Evolutionary conservation across 1,139 yeast species (phyloP), one percentile per base, ranked within the genome.

Genomic region (Saccharomyces pastorianus): DNA sequence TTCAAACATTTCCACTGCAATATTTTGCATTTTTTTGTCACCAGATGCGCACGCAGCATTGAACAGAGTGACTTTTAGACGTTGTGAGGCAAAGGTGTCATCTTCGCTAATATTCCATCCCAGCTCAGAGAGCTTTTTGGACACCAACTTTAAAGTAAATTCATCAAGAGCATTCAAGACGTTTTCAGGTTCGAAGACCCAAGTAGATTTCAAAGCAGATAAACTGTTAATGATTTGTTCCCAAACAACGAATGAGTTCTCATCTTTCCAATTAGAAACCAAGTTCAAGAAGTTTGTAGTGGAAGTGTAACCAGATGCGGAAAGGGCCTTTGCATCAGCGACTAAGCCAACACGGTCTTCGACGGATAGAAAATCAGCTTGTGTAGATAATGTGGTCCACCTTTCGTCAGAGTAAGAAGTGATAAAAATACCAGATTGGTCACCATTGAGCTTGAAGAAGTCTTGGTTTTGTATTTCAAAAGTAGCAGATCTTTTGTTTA

Each of bases 401-500:
- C 96, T 85, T 54, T 80, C 83, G 42, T 85, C 77, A 13, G 87
- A 76, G 71, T 90, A 89, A 32, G 86, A 80, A 50, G 95, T 86
- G 67, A 96, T 82, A 75, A 83, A 89, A 56, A 89, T 80, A 67
- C 96, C 95, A 51, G 88, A 79, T 71, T 85, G 95, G 63, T 88
- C 86, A 54, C 88, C 88, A 65, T 89, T 89, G 61, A 88, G 73
- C 75, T 89, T 88, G 74, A 78, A 84, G 71, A 85, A 87, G 20
- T 50, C 52, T 47, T 69, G 56, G 26, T 73, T 72, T 49, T 75
- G 67, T 55, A 82, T 61, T 55, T 74, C 71, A 59, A 83, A 61
- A 11, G 77, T 73, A 52, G 73, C 74, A 53, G 80, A 75, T 71
- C 91, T 80, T 48, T 73, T 67, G 59, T 77, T 75, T 64, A 87